phyloP scores from a whole-genome alignment of 768 basidiomycete genomes.

The Fomitopsis serialis region DNA sequence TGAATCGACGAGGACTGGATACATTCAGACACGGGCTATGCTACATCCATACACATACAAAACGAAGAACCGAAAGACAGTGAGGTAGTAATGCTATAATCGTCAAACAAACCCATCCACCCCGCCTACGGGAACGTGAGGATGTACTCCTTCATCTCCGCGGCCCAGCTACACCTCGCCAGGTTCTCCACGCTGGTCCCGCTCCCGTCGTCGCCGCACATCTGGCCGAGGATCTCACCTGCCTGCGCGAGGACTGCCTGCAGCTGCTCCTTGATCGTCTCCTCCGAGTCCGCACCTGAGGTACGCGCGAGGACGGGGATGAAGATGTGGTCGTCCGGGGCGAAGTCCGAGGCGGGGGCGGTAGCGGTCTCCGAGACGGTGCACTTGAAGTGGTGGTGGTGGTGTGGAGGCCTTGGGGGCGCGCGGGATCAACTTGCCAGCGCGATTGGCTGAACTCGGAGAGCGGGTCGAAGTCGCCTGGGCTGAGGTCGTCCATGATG shows the following conservation, averaged over 20 bases:
- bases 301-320: conserved; percentile 5
- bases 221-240: conserved; percentile 25
- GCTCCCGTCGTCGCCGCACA: conserved; percentile 37
- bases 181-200: conserved; percentile 30
- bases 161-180: conserved; percentile 56
- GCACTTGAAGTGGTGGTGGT: too few species aligned
- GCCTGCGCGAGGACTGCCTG: conserved; percentile 29
- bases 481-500: too few species aligned
- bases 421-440: too few species aligned
- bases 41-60: too few species aligned
- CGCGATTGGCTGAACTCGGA: too few species aligned
- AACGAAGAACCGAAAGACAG: not conserved
- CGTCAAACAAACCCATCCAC: not conserved
- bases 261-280: conserved; percentile 20
- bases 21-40: too few species aligned
- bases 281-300: not conserved
- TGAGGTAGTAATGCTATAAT: not conserved
- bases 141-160: conserved; percentile 55
- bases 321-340: conserved; percentile 4
- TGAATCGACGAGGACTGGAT: too few species aligned
- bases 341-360: conserved; percentile 1
- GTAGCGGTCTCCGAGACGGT: too few species aligned
- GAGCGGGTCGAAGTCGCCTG: too few species aligned
- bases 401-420: too few species aligned
- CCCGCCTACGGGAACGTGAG: conserved; percentile 43